These are phyloP conservation scores for Yamadazyma spencermartinsiae DNA, from an alignment of 1,139 yeast genomes.

Conservation along the genomic window DNA sequence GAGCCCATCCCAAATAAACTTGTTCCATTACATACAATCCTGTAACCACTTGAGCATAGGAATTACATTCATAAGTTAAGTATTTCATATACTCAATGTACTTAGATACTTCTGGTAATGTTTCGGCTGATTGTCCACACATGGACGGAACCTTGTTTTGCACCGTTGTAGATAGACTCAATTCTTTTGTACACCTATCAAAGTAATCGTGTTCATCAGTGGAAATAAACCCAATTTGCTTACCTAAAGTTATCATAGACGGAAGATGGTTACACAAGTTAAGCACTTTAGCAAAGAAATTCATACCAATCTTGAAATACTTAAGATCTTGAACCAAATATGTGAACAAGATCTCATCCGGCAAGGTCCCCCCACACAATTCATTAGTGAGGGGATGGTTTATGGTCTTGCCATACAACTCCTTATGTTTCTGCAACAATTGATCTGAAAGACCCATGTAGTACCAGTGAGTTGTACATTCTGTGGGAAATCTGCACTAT, in stretches of 20 bases:
- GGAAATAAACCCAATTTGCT: slow-evolving; percentile 52
- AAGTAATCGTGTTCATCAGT: slow-evolving; percentile 53
- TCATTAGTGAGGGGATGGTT: slow-evolving; percentile 47
- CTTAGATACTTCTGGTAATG: slow-evolving; percentile 33
- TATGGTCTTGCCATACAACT: slow-evolving; percentile 27
- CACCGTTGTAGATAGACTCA: slow-evolving; percentile 21
- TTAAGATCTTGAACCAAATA: slow-evolving; percentile 52
- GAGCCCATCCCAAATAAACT: slow-evolving; percentile 55
- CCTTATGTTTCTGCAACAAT: slow-evolving; percentile 23
- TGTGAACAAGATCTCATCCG: slow-evolving; percentile 40
- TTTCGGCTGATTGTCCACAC: slow-evolving; percentile 16
- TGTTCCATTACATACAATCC: slow-evolving; percentile 49
- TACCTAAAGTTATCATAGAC: slow-evolving; percentile 41
- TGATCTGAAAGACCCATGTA: slow-evolving; percentile 15
- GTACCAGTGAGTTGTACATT: neutral
- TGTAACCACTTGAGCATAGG: slow-evolving; percentile 48
- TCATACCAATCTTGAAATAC: slow-evolving; percentile 45
- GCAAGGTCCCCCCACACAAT: slow-evolving; percentile 45
- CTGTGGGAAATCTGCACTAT: neutral
- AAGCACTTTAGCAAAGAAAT: slow-evolving; percentile 45
- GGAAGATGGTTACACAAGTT: slow-evolving; percentile 41
- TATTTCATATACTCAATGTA: slow-evolving; percentile 38
- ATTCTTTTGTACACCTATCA: slow-evolving; percentile 29
- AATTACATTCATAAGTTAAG: slow-evolving; percentile 25
- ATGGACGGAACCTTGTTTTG: slow-evolving; percentile 21